A percentile compares a stretch with the other conserved stretches of the same genome.
Evolutionary conservation across 805 yeast genomes (phyloP).

Genomic region (Kuraishia hungarica): DNA sequence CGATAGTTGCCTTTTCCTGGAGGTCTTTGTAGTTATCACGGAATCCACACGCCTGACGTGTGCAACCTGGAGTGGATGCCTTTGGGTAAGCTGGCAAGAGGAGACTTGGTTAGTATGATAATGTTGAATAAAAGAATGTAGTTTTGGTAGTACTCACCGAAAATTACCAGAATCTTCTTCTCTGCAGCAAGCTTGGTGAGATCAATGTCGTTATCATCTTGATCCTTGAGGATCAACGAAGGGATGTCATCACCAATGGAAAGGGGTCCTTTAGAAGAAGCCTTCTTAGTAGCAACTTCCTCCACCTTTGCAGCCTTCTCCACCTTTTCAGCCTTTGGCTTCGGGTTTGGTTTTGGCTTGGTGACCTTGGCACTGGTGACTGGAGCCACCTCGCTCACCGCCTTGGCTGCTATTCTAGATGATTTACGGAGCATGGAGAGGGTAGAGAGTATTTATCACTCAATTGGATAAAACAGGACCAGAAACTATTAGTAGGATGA

Average conservation of each 20-base stretch:
- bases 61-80: conserved; percentile 95
- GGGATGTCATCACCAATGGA: conserved; percentile 59
- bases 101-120: not conserved
- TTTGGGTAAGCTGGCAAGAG: conserved; percentile 59
- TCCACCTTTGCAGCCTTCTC: not conserved
- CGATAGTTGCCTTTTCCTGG: conserved; percentile 47
- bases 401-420: not conserved
- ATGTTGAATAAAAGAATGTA: no score
- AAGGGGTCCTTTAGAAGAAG: not conserved
- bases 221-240: conserved; percentile 52
- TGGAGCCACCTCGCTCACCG: not conserved
- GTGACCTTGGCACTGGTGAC: not conserved
- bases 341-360: not conserved
- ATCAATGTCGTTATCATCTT: conserved; percentile 32
- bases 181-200: conserved; percentile 16
- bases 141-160: conserved; percentile 19
- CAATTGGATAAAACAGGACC: not conserved
- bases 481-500: not conserved
- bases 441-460: not conserved
- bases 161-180: conserved; percentile 39
- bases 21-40: conserved; percentile 55
- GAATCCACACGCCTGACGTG: conserved; percentile 89
- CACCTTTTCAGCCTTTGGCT: not conserved
- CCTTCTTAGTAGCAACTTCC: not conserved
- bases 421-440: not conserved